A percentile compares a stretch with the other conserved stretches of the same genome.
These are phyloP conservation scores for Cyberlindnera galapagoensis DNA, from an alignment of 805 yeast genomes.

Conservation along the genomic window DNA sequence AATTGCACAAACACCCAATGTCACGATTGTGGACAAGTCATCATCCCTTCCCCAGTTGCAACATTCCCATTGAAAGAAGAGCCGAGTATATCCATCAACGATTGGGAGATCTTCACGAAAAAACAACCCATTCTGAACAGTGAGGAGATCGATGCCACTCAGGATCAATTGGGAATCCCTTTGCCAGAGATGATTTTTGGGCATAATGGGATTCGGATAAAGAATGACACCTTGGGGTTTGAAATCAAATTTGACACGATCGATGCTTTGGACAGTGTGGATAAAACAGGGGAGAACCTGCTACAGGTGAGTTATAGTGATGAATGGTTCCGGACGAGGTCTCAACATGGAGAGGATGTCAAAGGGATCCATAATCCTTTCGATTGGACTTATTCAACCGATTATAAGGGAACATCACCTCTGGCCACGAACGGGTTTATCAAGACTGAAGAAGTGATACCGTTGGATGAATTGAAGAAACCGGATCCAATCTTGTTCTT, in stretches of 20 bases:
- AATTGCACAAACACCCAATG: constrained; percentile 41
- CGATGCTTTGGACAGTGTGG: constrained; percentile 63
- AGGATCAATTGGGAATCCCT: constrained; percentile 60
- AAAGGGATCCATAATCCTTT: constrained; percentile 69
- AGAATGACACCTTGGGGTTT: constrained; percentile 34
- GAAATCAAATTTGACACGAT: constrained; percentile 63
- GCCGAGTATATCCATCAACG: constrained; percentile 62
- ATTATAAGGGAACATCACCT: constrained; percentile 57
- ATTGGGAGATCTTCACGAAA: constrained; percentile 71
- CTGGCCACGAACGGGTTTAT: constrained; percentile 17
- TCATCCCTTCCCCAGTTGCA: constrained; percentile 73
- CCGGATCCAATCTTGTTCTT: constrained; percentile 86
- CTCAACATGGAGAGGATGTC: constrained; percentile 34
- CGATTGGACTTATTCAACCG: constrained; percentile 94
- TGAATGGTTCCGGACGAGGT: constrained; percentile 56
- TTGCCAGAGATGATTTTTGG: constrained; percentile 98
- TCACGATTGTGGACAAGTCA: constrained; percentile 60
- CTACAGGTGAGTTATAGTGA: constrained; percentile 79
- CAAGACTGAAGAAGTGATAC: constrained; percentile 40
- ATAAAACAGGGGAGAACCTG: constrained; percentile 42
- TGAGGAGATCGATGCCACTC: constrained; percentile 62
- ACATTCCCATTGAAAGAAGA: constrained; percentile 54
- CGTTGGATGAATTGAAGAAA: constrained; percentile 57
- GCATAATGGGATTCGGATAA: constrained; percentile 56
- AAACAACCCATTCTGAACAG: constrained; percentile 75